Percentiles rank a stretch among this genome's conserved stretches.
phyloP scores from a whole-genome alignment of 2,329 filamentous ascomycete species.

The Pseudogymnoascus sp. region DNA sequence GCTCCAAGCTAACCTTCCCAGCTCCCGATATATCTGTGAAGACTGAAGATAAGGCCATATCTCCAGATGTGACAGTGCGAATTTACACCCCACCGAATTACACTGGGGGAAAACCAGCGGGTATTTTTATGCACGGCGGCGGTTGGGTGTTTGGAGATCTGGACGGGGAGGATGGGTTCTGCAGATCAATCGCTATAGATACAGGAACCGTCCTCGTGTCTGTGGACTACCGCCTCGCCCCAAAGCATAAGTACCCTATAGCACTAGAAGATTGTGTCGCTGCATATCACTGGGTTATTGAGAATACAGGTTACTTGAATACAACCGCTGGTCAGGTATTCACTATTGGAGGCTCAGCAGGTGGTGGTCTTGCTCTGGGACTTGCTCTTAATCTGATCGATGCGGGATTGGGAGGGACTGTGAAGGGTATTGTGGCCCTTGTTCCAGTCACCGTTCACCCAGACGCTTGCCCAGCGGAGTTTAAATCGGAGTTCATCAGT shows the following conservation, averaged over 20 bases:
- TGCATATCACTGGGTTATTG: constrained; percentile 31
- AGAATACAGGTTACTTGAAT: constrained; percentile 18
- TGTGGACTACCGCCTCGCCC: constrained; percentile 33
- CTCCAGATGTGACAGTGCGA: constrained; percentile 28
- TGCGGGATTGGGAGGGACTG: constrained; percentile 27
- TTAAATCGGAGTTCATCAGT: constrained; percentile 30
- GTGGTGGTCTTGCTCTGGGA: constrained; percentile 34
- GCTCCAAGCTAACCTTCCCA: constrained; percentile 21
- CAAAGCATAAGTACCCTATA: constrained; percentile 31
- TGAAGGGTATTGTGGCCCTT: constrained; percentile 36
- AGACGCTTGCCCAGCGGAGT: constrained; percentile 32
- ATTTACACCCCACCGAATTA: constrained; percentile 33
- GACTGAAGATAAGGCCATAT: constrained; percentile 28
- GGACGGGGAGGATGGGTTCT: constrained; percentile 30
- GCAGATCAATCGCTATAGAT: constrained; percentile 26
- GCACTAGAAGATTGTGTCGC: constrained; percentile 33
- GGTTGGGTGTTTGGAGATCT: constrained; percentile 15
- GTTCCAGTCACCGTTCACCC: constrained; percentile 35
- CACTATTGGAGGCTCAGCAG: constrained; percentile 35
- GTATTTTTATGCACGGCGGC: constrained; percentile 24
- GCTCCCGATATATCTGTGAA: constrained; percentile 30
- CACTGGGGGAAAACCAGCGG: constrained; percentile 28
- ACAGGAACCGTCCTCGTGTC: constrained; percentile 31
- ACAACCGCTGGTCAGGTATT: constrained; percentile 25
- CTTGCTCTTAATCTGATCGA: constrained; percentile 35